These are phyloP conservation scores for Piper longum DNA, from an alignment of 164 flowering plant species.

Conservation along the genomic window DNA sequence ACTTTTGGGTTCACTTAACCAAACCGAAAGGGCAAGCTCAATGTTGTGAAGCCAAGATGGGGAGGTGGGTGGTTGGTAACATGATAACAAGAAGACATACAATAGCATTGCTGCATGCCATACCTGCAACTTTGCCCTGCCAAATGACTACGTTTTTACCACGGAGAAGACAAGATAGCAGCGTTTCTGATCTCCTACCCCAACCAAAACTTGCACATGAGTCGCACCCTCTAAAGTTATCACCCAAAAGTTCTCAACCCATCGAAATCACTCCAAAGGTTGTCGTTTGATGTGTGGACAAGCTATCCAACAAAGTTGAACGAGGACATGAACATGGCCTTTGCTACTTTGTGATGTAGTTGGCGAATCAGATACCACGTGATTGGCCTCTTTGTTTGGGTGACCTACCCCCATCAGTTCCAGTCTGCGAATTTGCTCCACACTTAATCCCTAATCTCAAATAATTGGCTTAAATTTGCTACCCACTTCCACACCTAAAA, in stretches of 20 bases:
- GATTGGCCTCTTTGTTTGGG: neutral
- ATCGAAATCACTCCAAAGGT: neutral
- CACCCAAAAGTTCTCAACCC: neutral
- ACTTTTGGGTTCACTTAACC: neutral
- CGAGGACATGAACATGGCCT: no score
- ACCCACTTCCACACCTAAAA: neutral
- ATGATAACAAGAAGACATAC: neutral
- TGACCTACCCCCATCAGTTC: neutral
- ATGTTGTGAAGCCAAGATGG: no score
- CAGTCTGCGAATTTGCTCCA: neutral
- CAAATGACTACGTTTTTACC: neutral
- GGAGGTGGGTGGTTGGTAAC: no score
- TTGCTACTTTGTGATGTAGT: neutral
- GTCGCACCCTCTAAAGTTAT: neutral
- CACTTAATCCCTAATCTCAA: neutral
- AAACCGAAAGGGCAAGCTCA: neutral
- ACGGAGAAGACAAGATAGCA: no score
- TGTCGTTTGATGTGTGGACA: neutral
- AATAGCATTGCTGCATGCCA: neutral
- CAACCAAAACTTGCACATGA: neutral
- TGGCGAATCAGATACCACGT: neutral
- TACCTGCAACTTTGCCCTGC: neutral
- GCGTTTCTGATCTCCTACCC: neutral
- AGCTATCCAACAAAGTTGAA: neutral
- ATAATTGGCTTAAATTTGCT: neutral